These are phyloP conservation scores for Galerina sulciceps DNA, from an alignment of 768 basidiomycete species.

Conservation along the genomic window DNA sequence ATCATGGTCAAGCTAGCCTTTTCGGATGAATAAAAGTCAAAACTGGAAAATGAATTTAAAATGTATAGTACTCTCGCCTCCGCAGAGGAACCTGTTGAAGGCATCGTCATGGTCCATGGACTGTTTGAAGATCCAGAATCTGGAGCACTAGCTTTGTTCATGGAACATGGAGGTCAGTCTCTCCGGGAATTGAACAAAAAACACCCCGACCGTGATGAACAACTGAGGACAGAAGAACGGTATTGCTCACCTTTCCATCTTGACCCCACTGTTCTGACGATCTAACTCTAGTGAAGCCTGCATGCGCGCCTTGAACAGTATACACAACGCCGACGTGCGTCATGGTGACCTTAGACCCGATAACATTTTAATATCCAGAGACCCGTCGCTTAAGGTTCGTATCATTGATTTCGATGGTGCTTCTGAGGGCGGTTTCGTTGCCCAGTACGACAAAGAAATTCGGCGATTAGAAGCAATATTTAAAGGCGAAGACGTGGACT, in stretches of 20 bases:
- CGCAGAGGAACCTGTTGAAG: neutral
- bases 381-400: neutral
- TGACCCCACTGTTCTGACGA: too few relatives aligned
- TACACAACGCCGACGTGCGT: constrained; percentile 3
- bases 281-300: neutral
- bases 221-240: too few relatives aligned
- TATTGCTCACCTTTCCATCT: too few relatives aligned
- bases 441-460: too few relatives aligned
- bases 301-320: neutral
- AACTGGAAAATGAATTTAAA: neutral
- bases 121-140: constrained; percentile 4
- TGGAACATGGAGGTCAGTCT: neutral
- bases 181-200: too few relatives aligned
- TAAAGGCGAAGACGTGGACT: too few relatives aligned
- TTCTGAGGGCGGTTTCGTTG: too few relatives aligned
- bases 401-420: constrained; percentile 9
- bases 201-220: too few relatives aligned
- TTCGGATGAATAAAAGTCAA: neutral
- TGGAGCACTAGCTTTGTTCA: neutral
- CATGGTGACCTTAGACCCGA: constrained; percentile 3
- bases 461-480: too few relatives aligned
- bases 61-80: neutral
- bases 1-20: constrained; percentile 10
- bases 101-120: constrained; percentile 1
- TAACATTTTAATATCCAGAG: constrained; percentile 1